Evolutionary conservation across 441 rosid genomes (phyloP), one percentile per base, ranked within the genome.

Genomic region (Populus trichocarpa): DNA sequence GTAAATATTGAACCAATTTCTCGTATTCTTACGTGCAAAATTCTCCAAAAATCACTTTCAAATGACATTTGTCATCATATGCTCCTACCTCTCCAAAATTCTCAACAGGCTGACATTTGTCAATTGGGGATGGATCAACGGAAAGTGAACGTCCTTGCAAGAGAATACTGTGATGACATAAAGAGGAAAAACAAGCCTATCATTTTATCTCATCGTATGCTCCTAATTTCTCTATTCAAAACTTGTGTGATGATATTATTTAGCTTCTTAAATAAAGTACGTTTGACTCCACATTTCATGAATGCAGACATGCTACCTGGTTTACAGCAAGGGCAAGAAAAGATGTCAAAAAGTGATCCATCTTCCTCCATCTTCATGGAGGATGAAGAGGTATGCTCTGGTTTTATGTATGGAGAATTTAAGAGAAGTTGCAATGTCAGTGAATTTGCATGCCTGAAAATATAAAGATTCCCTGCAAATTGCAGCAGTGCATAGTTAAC

Each of bases 41-140:
- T 50, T 16, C 59, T 50, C 59, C 59, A 18, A 50, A 40, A 50
- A 50, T 50, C 59, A 50, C n/a, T 50, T 50, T 50, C 59, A 50
- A 16, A 50, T 50, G 59, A 50, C 59, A 50, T 16, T 33, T 33
- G 7, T 33, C 30, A 28, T 28, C 6, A 5, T 13, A 14, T 4
- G 2, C 57, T 46, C 57, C 57, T 46, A 46, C 16, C 57, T 46
- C 57, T 46, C 57, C 57, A 46, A 46, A 46, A 28, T 28, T 33
- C 5, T 33, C 7, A 28, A 85, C 84, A 87, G 95, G 97, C 98
- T 69, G 99, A 93, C 84, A 91, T 95, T 82, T 93, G 99, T 85
- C 97, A 93, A 81, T 75, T 95, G 85, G 99, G 98, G 78, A 88
- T 92, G 98, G 98, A 95, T 86, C 99, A 93, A 75, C 73, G 94